Conservation (phyloP, 1,284 basidiomycete species). For the Malassezia yamatoensis region DNA sequence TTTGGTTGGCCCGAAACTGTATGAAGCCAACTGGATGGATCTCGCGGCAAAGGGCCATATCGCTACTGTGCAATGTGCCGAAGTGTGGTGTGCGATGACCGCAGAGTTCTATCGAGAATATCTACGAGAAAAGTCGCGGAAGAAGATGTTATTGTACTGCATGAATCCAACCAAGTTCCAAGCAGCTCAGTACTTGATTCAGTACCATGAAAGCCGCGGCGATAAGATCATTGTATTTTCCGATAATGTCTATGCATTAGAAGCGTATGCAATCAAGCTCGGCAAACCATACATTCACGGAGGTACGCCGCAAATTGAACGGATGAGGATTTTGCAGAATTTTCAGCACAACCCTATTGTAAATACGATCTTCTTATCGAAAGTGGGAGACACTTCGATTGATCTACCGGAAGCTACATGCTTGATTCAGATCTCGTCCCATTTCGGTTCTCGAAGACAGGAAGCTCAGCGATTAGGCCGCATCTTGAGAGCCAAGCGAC, state of each 20-base stretch:
- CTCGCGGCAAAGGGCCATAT: slow-evolving; percentile 98
- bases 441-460: slow-evolving; percentile 95
- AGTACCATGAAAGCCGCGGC: slow-evolving; percentile 91
- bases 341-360: slow-evolving; percentile 89
- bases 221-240: slow-evolving; percentile 99
- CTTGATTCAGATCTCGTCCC: slow-evolving; percentile 98
- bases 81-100: slow-evolving; percentile 99
- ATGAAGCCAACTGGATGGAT: slow-evolving; percentile 99
- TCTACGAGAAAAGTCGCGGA: slow-evolving; percentile 77
- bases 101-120: slow-evolving; percentile 99
- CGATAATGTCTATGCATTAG: slow-evolving; percentile 92
- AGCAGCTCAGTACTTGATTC: slow-evolving; percentile 95
- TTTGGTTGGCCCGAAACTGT: slow-evolving; percentile 97
- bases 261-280: slow-evolving; percentile 92
- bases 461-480: slow-evolving; percentile 88
- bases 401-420: slow-evolving; percentile 98
- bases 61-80: slow-evolving; percentile 89
- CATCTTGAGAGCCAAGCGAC: slow-evolving; percentile 89
- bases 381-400: slow-evolving; percentile 98
- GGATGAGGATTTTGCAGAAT: slow-evolving; percentile 84
- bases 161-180: slow-evolving; percentile 99
- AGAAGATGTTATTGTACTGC: slow-evolving; percentile 91
- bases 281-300: slow-evolving; percentile 94
- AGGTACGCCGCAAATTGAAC: slow-evolving; percentile 85
- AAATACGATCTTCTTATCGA: slow-evolving; percentile 97